Percentiles rank a stretch among this genome's conserved stretches.
These are phyloP conservation scores for Farysia itapuensis DNA, from an alignment of 1,284 basidiomycete species.

Conservation along the genomic window DNA sequence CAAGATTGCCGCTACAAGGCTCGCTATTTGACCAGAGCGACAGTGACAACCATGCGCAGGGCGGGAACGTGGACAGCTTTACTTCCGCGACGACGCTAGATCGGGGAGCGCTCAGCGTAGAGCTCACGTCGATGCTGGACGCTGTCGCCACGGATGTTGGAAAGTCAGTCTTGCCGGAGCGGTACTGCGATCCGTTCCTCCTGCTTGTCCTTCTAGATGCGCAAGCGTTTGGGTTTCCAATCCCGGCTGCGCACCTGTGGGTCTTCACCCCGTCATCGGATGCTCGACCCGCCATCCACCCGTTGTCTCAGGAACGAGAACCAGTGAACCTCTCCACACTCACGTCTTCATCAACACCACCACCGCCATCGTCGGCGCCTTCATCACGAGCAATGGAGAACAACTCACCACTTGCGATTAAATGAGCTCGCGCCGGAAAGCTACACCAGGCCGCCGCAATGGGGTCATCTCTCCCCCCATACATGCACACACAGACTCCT, in stretches of 20 bases:
- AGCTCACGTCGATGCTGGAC: background rate
- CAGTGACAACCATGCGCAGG: background rate
- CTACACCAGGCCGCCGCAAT: too few species aligned
- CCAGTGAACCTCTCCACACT: too few species aligned
- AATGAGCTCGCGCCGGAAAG: too few species aligned
- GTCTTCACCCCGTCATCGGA: too few species aligned
- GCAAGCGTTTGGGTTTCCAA: slow-evolving; percentile 9
- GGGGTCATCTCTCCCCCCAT: too few species aligned
- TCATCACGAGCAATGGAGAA: background rate
- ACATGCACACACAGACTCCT: too few species aligned
- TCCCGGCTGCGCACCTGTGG: slow-evolving; percentile 26
- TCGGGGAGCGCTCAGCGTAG: background rate
- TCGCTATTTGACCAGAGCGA: background rate
- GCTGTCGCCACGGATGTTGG: background rate
- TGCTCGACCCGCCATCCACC: too few species aligned
- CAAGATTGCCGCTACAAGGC: background rate
- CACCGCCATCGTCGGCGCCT: too few species aligned
- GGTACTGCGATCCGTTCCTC: slow-evolving; percentile 8
- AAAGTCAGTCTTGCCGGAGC: too few species aligned
- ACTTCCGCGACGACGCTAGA: background rate
- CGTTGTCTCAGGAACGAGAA: too few species aligned
- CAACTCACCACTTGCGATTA: too few species aligned
- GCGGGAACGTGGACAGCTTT: background rate
- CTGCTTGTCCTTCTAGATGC: slow-evolving; percentile 22
- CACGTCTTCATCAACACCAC: too few species aligned